Base-by-base conservation (phyloP, 1,139 yeast genomes). In the Blastobotrys illinoisensis region DNA sequence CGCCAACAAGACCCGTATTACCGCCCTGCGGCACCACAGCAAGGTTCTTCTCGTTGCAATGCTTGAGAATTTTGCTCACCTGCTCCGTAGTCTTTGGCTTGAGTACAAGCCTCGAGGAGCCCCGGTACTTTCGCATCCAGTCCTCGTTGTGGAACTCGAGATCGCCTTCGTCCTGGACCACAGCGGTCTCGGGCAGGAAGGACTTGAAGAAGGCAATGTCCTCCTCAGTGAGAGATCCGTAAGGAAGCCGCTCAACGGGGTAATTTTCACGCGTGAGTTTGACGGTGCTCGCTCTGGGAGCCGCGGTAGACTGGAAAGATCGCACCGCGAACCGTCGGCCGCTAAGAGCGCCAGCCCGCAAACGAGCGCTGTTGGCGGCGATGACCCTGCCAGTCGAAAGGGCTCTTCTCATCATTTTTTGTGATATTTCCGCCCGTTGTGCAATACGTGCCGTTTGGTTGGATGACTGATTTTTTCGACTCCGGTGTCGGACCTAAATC, bases 11-110 rank as follows among this genome's bases (percentile, higher is more conserved):
- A 18, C 97, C 97, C 2, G 98, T 91, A 71, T 91, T 91, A 59
- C 99, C 99, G 67, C 98, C 97, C 72, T 93, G 98, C 11, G 99
- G 98, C 5, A 89, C 97, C 48, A 91, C 85, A 0, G 98, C 97
- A 44, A 91, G 73, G 58, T 78, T 80, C 51, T 84, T 74, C 32
- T 85, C 88, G 67, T 88, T 87, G 76, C 97, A 89, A 71, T 89
- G 86, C 68, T 84, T 83, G 65, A 93, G 68, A 59, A 93, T 88
- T 63, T 81, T 67, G 2, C 93, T 78, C 19, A 93, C 85, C 69
- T 93, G 95, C 58, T 86, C 82, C 1, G 90, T 82, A 16, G 88
- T 80, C 65, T 86, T 86, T 44, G 99, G 99, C 67, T 87, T 89
- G 62, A 93, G 76, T 2, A 90, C 91, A 50, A 93, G 71, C 64